Evolutionary conservation across 1,139 yeast genomes (phyloP).

Genomic region (Debaryomycetaceae sp.): DNA sequence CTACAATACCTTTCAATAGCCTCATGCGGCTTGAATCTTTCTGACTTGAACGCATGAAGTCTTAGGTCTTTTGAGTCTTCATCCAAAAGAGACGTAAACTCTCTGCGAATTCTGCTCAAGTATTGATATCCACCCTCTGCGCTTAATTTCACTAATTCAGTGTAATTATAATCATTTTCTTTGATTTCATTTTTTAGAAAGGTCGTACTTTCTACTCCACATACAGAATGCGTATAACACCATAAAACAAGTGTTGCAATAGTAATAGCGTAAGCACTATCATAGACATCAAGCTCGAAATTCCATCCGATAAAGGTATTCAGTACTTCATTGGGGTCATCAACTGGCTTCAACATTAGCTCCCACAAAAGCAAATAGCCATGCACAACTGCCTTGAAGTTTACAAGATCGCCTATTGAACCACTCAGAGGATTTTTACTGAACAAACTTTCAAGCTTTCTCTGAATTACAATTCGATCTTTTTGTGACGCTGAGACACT

Average conservation of each 20-base stretch:
- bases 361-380: slow-evolving; percentile 64
- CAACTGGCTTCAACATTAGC: slow-evolving; percentile 46
- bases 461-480: slow-evolving; percentile 52
- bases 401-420: slow-evolving; percentile 32
- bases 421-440: slow-evolving; percentile 12
- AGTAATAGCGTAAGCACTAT: slow-evolving; percentile 41
- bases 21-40: slow-evolving; percentile 27
- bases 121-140: slow-evolving; percentile 42
- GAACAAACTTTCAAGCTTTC: slow-evolving; percentile 52
- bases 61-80: slow-evolving; percentile 19
- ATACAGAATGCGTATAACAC: slow-evolving; percentile 41
- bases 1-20: slow-evolving; percentile 38
- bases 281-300: slow-evolving; percentile 30
- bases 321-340: slow-evolving; percentile 10
- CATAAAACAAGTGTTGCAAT: slow-evolving; percentile 47
- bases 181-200: slow-evolving; percentile 14
- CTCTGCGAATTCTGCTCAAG: slow-evolving; percentile 30
- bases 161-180: slow-evolving; percentile 11
- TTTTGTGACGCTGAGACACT: slow-evolving; percentile 62
- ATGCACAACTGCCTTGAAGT: slow-evolving; percentile 51
- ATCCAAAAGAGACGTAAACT: slow-evolving; percentile 18
- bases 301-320: slow-evolving; percentile 27
- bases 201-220: slow-evolving; percentile 37
- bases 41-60: slow-evolving; percentile 24
- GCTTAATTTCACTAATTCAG: slow-evolving; percentile 19